Evolutionary conservation across 83 land plant species (phyloP), one percentile per base, ranked within the genome.

Genomic region (Picea abies): DNA sequence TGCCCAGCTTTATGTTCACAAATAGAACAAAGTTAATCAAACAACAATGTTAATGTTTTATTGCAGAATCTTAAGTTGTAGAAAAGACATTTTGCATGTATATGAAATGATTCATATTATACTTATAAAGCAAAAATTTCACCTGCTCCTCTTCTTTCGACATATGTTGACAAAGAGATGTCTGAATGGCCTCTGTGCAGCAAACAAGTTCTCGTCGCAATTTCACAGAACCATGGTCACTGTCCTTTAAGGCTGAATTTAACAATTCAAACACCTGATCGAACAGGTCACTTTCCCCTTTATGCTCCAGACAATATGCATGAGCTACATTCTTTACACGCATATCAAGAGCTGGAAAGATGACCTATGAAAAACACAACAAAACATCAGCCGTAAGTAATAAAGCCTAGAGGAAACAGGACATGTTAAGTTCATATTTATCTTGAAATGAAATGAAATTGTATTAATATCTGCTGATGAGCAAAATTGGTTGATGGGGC

Each of bases 101-200:
- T 14, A 22, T 44, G n/a, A 16, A 20, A 44, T n/a, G 47, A 10
- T 19, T n/a, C n/a, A 20, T 14, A 56, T 12, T 20, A n/a, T 39
- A 56, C 11, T 10, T 19, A n/a, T 41, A 44, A 9, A 73, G 26
- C 4, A 73, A 73, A 8, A 14, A 11, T 62, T 3, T 17, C 83
- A 97, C 99, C 96, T 97, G 98, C 65, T 97, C 94, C 81, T 96
- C 99, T 86, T 97, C 99, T 86, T 97, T 96, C 52, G 88, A 87
- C 97, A 97, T 93, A 79, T 97, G 98, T 85, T 94, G 94, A 72
- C 87, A 84, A 29, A 97, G 90, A 20, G 97, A 94, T 52, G 97
- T 93, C 68, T 90, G 91, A 63, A 97, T 87, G 23, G 93, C 97
- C 81, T 92, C 91, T 0, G 94, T 92, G 71, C 94, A 87, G 56